These are phyloP conservation scores for Citrus inodora DNA, from an alignment of 345 rosid genomes.

Conservation along the genomic window DNA sequence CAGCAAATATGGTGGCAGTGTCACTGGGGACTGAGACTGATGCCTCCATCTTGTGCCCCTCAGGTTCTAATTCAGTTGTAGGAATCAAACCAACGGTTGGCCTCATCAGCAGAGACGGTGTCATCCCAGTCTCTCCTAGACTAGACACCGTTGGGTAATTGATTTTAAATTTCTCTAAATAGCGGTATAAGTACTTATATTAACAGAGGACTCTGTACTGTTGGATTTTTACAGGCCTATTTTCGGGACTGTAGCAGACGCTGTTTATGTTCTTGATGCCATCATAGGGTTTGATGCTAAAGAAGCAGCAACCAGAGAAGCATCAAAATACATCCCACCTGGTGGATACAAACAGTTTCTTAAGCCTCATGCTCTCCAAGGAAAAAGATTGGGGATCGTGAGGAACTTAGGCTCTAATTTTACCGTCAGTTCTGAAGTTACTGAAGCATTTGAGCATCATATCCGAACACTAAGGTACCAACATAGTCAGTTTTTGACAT, in stretches of 20 bases:
- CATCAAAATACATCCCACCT: slow-evolving; percentile 44
- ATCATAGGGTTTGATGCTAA: slow-evolving; percentile 46
- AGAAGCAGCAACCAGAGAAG: slow-evolving; percentile 43
- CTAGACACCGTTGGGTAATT: slow-evolving; percentile 30
- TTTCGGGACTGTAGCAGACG: slow-evolving; percentile 51
- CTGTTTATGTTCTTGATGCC: slow-evolving; percentile 61
- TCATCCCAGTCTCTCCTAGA: slow-evolving; percentile 22
- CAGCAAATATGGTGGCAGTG: slow-evolving; percentile 29
- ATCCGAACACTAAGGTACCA: slow-evolving; percentile 29
- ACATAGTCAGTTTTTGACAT: background rate
- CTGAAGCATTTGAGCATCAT: slow-evolving; percentile 23
- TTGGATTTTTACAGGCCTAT: slow-evolving; percentile 44
- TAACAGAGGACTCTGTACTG: background rate
- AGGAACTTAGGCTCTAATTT: slow-evolving; percentile 14
- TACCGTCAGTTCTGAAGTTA: background rate
- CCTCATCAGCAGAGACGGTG: slow-evolving; percentile 28
- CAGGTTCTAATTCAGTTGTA: slow-evolving; percentile 23
- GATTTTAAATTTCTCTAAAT: background rate
- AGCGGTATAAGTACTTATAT: background rate
- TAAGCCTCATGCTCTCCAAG: slow-evolving; percentile 21
- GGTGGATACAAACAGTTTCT: slow-evolving; percentile 61
- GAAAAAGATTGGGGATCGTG: slow-evolving; percentile 33
- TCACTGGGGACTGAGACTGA: slow-evolving; percentile 22
- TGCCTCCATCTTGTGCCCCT: slow-evolving; percentile 22
- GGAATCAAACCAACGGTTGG: slow-evolving; percentile 30